Conservation (phyloP, 768 basidiomycete species). For the Lactarius tabidus region DNA sequence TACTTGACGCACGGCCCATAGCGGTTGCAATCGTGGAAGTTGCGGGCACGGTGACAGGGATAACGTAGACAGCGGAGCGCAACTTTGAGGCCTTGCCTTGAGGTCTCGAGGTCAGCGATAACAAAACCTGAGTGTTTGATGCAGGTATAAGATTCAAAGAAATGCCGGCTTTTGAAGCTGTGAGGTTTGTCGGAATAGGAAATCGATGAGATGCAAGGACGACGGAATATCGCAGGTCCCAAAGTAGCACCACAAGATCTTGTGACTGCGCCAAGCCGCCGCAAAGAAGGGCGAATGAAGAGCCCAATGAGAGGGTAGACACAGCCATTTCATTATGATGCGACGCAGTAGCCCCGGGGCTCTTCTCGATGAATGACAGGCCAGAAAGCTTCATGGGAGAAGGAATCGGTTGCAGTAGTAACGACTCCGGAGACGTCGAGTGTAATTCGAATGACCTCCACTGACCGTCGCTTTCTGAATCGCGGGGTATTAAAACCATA, state of each 20-base stretch:
- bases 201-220: slow-evolving; percentile 53
- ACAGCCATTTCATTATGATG: slow-evolving; percentile 25
- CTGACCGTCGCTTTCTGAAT: slow-evolving; percentile 41
- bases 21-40: slow-evolving; percentile 62
- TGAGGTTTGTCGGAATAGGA: slow-evolving; percentile 45
- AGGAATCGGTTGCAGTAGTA: not conserved
- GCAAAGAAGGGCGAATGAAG: slow-evolving; percentile 57
- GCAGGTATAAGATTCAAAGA: slow-evolving; percentile 34
- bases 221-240: slow-evolving; percentile 68
- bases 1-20: slow-evolving; percentile 48
- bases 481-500: not conserved
- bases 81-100: slow-evolving; percentile 11
- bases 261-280: slow-evolving; percentile 36
- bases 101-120: slow-evolving; percentile 44
- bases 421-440: not conserved
- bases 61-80: slow-evolving; percentile 53
- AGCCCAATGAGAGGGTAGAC: slow-evolving; percentile 47
- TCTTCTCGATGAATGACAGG: slow-evolving; percentile 18
- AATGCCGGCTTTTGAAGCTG: slow-evolving; percentile 33
- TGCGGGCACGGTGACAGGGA: slow-evolving; percentile 51
- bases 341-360: not conserved
- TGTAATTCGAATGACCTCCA: slow-evolving; percentile 40
- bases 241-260: slow-evolving; percentile 54
- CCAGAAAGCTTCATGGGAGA: slow-evolving; percentile 15
- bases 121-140: slow-evolving; percentile 46